These are phyloP conservation scores for Lumnitzera littorea DNA, from an alignment of 345 rosid species.

Conservation along the genomic window DNA sequence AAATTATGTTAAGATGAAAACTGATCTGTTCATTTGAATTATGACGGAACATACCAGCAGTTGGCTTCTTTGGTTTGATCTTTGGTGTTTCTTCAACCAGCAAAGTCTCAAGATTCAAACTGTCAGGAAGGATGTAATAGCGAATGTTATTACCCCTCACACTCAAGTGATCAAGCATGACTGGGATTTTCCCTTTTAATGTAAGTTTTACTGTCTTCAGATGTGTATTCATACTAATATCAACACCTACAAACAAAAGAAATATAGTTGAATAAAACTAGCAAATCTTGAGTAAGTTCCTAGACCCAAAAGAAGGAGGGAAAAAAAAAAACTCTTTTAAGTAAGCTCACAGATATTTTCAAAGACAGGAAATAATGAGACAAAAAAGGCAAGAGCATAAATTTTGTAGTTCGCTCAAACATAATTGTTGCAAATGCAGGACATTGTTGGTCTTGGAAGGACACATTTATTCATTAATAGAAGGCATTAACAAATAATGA, in stretches of 20 bases:
- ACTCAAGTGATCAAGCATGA: slow-evolving; percentile 82
- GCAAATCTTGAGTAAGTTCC: too few species aligned
- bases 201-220: slow-evolving; percentile 88
- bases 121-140: slow-evolving; percentile 94
- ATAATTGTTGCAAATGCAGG: too few species aligned
- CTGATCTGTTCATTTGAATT: not conserved
- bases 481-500: too few species aligned
- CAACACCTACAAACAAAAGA: slow-evolving; percentile 51
- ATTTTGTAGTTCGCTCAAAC: too few species aligned
- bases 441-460: too few species aligned
- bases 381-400: too few species aligned
- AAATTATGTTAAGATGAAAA: not conserved
- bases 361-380: too few species aligned
- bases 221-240: slow-evolving; percentile 97
- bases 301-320: too few species aligned
- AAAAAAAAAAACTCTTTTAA: too few species aligned
- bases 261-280: too few species aligned
- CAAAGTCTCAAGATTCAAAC: slow-evolving; percentile 92
- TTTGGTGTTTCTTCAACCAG: slow-evolving; percentile 93
- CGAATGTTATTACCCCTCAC: slow-evolving; percentile 93
- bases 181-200: slow-evolving; percentile 85
- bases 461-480: too few species aligned
- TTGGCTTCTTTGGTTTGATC: slow-evolving; percentile 93
- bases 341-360: too few species aligned
- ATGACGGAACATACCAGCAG: slow-evolving; percentile 48